Conservation (phyloP, 306 rosid genomes). For the Inga laurina region DNA sequence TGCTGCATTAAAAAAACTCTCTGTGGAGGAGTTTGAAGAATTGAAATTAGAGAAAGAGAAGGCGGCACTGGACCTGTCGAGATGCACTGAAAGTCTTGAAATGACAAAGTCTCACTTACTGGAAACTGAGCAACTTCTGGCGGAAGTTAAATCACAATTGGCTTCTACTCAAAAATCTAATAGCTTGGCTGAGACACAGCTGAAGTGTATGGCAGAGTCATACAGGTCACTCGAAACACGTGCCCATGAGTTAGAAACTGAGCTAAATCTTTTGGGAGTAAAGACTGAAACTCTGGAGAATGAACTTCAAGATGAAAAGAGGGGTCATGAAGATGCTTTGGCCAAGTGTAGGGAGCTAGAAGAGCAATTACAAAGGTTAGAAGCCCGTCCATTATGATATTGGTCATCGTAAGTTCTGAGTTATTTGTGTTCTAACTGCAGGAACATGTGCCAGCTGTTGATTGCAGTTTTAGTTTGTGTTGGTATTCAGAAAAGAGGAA, state of each 20-base stretch:
- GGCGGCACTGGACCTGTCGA: conserved; percentile 57
- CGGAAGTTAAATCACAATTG: conserved; percentile 76
- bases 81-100: conserved; percentile 72
- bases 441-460: conserved; percentile 2
- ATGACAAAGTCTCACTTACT: conserved; percentile 67
- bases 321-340: conserved; percentile 67
- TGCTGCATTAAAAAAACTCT: conserved; percentile 46
- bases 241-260: conserved; percentile 71
- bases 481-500: conserved; percentile 1
- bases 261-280: conserved; percentile 56
- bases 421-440: background rate
- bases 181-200: conserved; percentile 92
- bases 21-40: conserved; percentile 64
- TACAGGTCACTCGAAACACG: conserved; percentile 88
- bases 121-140: conserved; percentile 87
- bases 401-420: conserved; percentile 1
- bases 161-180: conserved; percentile 78
- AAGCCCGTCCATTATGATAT: conserved; percentile 9
- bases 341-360: conserved; percentile 72
- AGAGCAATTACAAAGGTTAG: conserved; percentile 80
- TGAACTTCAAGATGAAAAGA: conserved; percentile 80
- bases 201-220: conserved; percentile 97
- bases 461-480: conserved; percentile 21
- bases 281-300: conserved; percentile 68
- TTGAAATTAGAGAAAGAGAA: conserved; percentile 74